Conservation (phyloP, 129 eudicot genomes). For the Tagetes patula region DNA sequence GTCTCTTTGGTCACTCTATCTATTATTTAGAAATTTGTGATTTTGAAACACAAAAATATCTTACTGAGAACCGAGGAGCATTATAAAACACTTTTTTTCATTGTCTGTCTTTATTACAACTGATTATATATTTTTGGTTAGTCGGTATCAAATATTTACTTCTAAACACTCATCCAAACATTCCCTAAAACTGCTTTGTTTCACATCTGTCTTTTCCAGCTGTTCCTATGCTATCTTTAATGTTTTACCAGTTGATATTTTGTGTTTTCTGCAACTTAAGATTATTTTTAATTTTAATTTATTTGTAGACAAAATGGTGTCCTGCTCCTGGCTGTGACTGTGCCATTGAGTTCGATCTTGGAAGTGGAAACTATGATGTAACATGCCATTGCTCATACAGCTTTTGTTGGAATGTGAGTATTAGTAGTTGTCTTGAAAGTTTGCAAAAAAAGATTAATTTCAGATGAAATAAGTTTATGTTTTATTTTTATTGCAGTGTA, state of each 20-base stretch:
- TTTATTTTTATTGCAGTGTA: conserved; percentile 54
- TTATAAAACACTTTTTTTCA: not conserved
- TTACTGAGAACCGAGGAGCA: not conserved
- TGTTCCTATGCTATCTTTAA: not conserved
- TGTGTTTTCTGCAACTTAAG: not conserved
- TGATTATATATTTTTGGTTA: not conserved
- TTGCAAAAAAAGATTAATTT: not conserved
- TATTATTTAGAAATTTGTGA: not conserved
- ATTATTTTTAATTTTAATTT: not conserved
- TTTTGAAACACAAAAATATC: not conserved
- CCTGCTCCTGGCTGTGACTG: conserved; percentile 98
- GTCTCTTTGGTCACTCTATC: not conserved
- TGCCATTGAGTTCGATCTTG: conserved; percentile 82
- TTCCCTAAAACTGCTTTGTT: not conserved
- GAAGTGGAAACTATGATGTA: conserved; percentile 87
- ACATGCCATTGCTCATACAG: conserved; percentile 83
- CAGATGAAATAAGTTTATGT: not conserved
- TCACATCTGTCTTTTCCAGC: not conserved
- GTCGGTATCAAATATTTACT: not conserved
- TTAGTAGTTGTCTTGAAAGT: not conserved
- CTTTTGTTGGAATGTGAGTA: conserved; percentile 97
- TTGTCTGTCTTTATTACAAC: not conserved
- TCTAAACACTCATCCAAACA: conserved; percentile 1
- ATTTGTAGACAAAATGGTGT: conserved; percentile 86
- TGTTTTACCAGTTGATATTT: not conserved